These are phyloP conservation scores for Bolboschoenoplectus hybrid DNA, from an alignment of 202 grass and related monocot genomes.

Conservation along the genomic window DNA sequence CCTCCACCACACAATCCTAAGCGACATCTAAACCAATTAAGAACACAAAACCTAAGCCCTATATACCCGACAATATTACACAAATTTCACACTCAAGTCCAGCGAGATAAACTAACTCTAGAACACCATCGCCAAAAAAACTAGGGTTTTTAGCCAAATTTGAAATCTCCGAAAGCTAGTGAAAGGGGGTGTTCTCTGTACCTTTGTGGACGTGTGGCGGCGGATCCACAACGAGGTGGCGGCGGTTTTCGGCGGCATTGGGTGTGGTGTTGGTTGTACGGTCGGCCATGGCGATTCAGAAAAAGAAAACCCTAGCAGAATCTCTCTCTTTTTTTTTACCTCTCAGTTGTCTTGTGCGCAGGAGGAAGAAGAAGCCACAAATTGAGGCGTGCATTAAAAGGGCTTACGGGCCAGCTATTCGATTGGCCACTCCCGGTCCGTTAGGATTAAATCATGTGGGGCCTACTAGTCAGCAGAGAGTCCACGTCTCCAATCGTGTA, in stretches of 20 bases:
- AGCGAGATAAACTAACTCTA: conserved; percentile 25
- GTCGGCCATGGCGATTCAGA: conserved; percentile 51
- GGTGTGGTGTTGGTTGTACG: conserved; percentile 46
- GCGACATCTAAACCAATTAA: conserved; percentile 20
- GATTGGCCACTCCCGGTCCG: conserved; percentile 25
- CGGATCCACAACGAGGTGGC: conserved; percentile 59
- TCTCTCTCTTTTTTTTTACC: conserved; percentile 4
- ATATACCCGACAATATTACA: neutral
- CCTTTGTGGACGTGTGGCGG: conserved; percentile 50
- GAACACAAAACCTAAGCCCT: conserved; percentile 23
- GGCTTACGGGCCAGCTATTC: conserved; percentile 6
- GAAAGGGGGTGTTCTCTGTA: conserved; percentile 13
- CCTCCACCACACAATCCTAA: conserved; percentile 12
- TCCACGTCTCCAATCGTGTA: neutral
- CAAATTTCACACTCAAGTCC: conserved; percentile 25
- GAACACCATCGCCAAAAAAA: neutral
- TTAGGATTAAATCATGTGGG: neutral
- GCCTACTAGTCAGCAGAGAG: conserved; percentile 3
- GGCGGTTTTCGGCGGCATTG: conserved; percentile 56
- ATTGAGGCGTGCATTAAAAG: conserved; percentile 40
- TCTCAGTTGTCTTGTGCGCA: neutral
- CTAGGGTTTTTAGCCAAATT: conserved; percentile 37
- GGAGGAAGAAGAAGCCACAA: conserved; percentile 10
- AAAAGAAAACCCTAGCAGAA: conserved; percentile 60
- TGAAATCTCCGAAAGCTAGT: conserved; percentile 42